Base-by-base conservation (phyloP, 805 yeast species). In the Myxozyma kluyveri region DNA sequence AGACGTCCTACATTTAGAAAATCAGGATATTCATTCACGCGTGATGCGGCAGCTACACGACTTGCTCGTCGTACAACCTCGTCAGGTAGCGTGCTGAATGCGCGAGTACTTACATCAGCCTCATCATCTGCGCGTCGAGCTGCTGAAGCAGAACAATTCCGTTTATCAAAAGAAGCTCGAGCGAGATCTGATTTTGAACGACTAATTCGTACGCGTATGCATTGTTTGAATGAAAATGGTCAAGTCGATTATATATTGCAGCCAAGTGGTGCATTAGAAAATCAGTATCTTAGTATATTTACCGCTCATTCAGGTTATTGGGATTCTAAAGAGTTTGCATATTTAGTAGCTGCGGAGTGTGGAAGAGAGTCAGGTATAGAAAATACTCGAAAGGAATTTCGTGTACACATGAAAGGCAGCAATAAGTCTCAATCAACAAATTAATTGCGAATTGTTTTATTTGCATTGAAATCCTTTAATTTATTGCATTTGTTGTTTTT, bases 231-330 rank as follows among this genome's bases (percentile, higher is more conserved):
- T 61, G 79, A 79, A 45, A 79, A 80, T 32, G 98, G 96, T 0
- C 80, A 96, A 61, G 73, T 93, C 1, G 99, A 91, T 68, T 90
- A 84, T 70, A 74, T 83, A 2, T 69, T 91, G 36, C 85, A 86
- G 1, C 73, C 74, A 1, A 56, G 67, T 0, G 81, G 81, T 63
- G 74, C 84, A 17, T 77, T 90, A 57, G 95, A 88, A 57, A 79
- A 88, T 45, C 89, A 93, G 50, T 72, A 89, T 41, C 74, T 91
- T 12, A 80, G 87, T 23, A 90, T 96, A 17, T 73, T 91, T 6
- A 86, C 86, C 45, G 93, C 98, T 0, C 99, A 91, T 69, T 83
- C 87, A 2, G 82, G 89, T 29, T 91, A 91, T 69, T 87, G 95
- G 74, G 95, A 88, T 61, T 95, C 88, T 57, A 74, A 80, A 46